These are phyloP conservation scores for Cladosporium sp. DNA, from an alignment of 2,329 filamentous ascomycete genomes.

Conservation along the genomic window DNA sequence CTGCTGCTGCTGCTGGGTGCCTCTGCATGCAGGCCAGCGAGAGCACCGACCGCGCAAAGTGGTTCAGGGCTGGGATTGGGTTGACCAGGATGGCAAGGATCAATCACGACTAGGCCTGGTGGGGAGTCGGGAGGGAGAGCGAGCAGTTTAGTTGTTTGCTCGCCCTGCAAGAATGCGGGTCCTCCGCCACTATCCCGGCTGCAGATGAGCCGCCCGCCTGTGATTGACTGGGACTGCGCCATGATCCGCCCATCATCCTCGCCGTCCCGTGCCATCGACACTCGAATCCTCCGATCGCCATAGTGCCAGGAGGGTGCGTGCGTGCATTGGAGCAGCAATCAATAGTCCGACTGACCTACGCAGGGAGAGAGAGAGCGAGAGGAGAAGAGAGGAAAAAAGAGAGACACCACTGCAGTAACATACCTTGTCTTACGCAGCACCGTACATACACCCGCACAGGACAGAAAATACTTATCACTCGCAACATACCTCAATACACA, in stretches of 20 bases:
- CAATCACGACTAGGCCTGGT: background rate
- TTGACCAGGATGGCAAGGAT: background rate
- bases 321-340: background rate
- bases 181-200: constrained; percentile 1
- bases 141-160: constrained; percentile 10
- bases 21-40: background rate
- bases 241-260: background rate
- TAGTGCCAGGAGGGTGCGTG: background rate
- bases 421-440: background rate
- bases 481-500: background rate
- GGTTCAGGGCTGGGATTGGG: background rate
- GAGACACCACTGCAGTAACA: background rate
- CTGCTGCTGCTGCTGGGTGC: background rate
- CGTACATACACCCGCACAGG: background rate
- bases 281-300: constrained; percentile 9
- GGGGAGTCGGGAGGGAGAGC: background rate
- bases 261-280: constrained; percentile 5
- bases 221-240: constrained; percentile 1
- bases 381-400: background rate
- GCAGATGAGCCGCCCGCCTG: background rate
- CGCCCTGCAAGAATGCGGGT: constrained; percentile 15
- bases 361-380: background rate
- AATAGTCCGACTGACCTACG: background rate
- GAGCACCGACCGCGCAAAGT: background rate
- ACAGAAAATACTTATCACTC: background rate